These are phyloP conservation scores for Plasmodium falciparum DNA, from an alignment of 169 alveolate species.

Conservation along the genomic window DNA sequence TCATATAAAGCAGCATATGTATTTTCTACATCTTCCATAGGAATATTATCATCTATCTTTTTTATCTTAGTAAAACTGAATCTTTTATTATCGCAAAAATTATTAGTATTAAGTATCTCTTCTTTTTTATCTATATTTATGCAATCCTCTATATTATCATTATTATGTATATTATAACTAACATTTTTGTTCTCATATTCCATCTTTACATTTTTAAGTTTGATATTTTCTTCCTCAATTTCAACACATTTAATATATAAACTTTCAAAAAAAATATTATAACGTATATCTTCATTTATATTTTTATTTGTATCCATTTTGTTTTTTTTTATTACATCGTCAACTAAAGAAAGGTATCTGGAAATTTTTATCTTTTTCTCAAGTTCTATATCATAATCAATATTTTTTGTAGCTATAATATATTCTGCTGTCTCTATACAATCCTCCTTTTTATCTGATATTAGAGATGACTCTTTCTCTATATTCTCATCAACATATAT, in stretches of 20 bases:
- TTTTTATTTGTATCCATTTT: neutral
- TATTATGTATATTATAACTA: too few relatives aligned
- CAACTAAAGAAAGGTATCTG: slow-evolving; percentile 14
- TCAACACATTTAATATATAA: slow-evolving; percentile 5
- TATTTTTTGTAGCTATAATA: slow-evolving; percentile 16
- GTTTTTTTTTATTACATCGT: neutral
- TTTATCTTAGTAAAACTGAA: too few relatives aligned
- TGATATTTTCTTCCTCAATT: neutral
- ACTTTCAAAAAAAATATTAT: neutral
- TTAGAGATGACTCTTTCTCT: neutral
- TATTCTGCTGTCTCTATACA: neutral
- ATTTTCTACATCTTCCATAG: neutral
- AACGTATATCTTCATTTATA: neutral
- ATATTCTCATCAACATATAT: neutral
- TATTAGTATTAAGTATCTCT: too few relatives aligned
- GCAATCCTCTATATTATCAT: too few relatives aligned
- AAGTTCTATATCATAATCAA: slow-evolving; percentile 12
- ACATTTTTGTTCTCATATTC: neutral
- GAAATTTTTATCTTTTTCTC: slow-evolving; percentile 15
- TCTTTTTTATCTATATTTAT: too few relatives aligned
- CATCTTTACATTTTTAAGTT: neutral
- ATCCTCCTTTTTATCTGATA: neutral
- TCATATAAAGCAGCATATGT: slow-evolving; percentile 1
- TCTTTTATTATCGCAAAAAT: too few relatives aligned
- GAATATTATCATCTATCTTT: neutral